These are phyloP conservation scores for Penicillium atrosanguineum DNA, from an alignment of 495 filamentous ascomycete genomes.

Conservation along the genomic window DNA sequence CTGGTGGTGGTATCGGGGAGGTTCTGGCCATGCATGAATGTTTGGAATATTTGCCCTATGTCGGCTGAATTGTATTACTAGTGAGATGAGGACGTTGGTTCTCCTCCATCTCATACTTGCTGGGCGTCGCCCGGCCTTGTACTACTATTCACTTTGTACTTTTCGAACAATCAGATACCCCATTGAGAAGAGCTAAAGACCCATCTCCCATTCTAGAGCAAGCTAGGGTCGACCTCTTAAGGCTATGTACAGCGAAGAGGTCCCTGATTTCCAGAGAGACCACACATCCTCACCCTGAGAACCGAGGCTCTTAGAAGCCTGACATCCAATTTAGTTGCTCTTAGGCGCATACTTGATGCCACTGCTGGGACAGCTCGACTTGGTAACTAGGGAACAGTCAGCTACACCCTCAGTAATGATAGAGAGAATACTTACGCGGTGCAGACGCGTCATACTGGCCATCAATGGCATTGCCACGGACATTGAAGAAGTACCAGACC, in stretches of 20 bases:
- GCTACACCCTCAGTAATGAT: neutral
- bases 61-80: neutral
- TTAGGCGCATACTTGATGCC: constrained; percentile 66
- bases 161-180: neutral
- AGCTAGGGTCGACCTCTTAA: neutral
- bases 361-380: constrained; percentile 51
- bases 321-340: constrained; percentile 8
- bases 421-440: constrained; percentile 39
- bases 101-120: neutral
- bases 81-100: neutral
- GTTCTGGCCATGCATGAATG: neutral
- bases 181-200: neutral
- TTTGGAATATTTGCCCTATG: neutral
- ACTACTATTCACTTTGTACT: neutral
- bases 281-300: neutral
- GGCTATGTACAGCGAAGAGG: neutral
- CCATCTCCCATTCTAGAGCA: neutral
- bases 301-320: neutral
- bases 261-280: neutral
- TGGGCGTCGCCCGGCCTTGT: neutral
- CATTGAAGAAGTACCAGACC: constrained; percentile 76
- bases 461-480: constrained; percentile 66
- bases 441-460: constrained; percentile 61
- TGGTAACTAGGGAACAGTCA: constrained; percentile 37
- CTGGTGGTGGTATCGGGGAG: neutral